Conservation (phyloP, 176 grass and related monocot species). For the Olyra latifolia region DNA sequence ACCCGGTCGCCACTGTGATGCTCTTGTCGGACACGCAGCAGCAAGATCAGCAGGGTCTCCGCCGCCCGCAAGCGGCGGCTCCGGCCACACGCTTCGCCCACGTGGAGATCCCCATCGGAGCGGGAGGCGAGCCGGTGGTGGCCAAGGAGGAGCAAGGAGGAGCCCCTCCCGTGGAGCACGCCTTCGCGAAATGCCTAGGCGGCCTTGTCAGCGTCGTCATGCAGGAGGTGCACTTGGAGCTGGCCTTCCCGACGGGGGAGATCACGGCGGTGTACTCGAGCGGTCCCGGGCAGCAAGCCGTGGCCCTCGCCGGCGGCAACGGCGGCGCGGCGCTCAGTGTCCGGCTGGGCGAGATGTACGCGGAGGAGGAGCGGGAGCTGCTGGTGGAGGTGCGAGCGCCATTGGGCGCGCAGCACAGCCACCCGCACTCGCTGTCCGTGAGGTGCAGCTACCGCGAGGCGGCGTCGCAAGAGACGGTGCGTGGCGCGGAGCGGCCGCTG, state of each 20-base stretch:
- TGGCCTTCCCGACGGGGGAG: constrained; percentile 62
- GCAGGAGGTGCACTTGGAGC: constrained; percentile 78
- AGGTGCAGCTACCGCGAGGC: constrained; percentile 72
- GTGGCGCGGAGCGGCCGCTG: constrained; percentile 49
- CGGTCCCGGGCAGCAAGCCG: constrained; percentile 54
- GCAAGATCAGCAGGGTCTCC: constrained; percentile 13
- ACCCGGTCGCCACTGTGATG: constrained; percentile 92
- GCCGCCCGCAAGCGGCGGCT: constrained; percentile 33
- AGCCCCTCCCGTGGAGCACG: constrained; percentile 43
- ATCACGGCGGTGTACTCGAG: constrained; percentile 77
- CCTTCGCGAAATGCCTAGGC: constrained; percentile 82
- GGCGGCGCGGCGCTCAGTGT: constrained; percentile 20
- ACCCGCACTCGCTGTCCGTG: constrained; percentile 46
- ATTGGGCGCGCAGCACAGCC: constrained; percentile 14
- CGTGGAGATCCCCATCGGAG: constrained; percentile 73
- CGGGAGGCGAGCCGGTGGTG: constrained; percentile 23
- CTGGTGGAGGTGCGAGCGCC: constrained; percentile 82
- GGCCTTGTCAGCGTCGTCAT: constrained; percentile 88
- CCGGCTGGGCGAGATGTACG: constrained; percentile 75
- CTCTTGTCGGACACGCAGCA: constrained; percentile 72
- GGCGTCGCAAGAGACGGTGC: constrained; percentile 44
- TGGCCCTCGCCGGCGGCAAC: constrained; percentile 14
- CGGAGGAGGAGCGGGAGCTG: constrained; percentile 89
- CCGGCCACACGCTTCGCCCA: constrained; percentile 70
- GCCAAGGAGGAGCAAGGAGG: not conserved